phyloP scores from a whole-genome alignment of 1,284 basidiomycete species.

The Irpex sp. region DNA sequence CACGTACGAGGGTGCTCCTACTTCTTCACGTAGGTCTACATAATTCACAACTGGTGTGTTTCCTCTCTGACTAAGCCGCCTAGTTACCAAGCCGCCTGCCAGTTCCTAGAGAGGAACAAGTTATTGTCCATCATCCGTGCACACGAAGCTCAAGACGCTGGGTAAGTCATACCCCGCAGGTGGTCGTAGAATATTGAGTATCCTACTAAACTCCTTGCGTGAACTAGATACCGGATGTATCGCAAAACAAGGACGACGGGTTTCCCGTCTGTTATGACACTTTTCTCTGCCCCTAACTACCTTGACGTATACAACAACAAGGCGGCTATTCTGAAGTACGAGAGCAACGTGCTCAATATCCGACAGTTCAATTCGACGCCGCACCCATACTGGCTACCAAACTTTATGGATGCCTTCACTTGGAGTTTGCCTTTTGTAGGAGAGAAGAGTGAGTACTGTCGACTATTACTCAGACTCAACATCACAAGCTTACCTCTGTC shows the following conservation, averaged over 20 bases:
- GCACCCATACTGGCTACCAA: conserved; percentile 94
- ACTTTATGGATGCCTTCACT: conserved; percentile 99
- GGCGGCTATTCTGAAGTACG: conserved; percentile 94
- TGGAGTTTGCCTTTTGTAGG: conserved; percentile 99
- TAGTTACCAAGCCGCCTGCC: conserved; percentile 91
- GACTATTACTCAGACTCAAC: conserved; percentile 5
- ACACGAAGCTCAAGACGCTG: conserved; percentile 94
- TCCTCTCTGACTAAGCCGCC: conserved; percentile 8
- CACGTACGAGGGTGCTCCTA: conserved; percentile 95
- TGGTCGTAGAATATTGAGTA: background rate
- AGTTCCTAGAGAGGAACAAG: conserved; percentile 92
- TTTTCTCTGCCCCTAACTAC: conserved; percentile 95
- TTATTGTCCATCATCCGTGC: conserved; percentile 93
- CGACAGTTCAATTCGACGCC: conserved; percentile 95
- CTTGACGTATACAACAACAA: conserved; percentile 97
- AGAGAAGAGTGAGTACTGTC: conserved; percentile 76
- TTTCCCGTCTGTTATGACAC: conserved; percentile 94
- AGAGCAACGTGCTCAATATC: conserved; percentile 96
- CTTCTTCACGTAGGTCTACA: conserved; percentile 81
- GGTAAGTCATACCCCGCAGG: conserved; percentile 42
- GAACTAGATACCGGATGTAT: conserved; percentile 87
- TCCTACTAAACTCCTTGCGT: background rate
- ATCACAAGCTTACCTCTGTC: background rate
- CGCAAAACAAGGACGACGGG: conserved; percentile 93
- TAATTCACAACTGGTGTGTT: background rate